Conservation (phyloP, 208 protist species). For the Wallacemonas sp. region DNA sequence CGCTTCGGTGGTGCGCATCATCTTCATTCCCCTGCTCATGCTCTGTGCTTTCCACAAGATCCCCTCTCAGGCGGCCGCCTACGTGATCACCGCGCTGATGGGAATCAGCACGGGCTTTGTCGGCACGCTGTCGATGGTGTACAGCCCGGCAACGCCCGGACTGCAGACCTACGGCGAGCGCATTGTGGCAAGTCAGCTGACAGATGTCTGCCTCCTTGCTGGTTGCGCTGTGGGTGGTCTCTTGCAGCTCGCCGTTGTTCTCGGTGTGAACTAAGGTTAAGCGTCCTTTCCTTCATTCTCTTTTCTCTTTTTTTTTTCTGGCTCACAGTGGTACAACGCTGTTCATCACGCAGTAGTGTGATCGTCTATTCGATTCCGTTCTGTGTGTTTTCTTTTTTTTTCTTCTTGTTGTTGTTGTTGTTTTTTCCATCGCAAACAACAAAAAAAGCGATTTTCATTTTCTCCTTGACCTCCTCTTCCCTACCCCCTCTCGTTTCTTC, state of each 20-base stretch:
- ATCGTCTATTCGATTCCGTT: too few relatives aligned
- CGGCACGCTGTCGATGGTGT: constrained; percentile 76
- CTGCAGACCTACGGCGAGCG: constrained; percentile 56
- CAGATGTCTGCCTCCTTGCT: constrained; percentile 53
- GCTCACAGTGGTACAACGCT: neutral
- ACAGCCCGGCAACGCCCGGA: constrained; percentile 43
- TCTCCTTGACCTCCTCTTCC: too few relatives aligned
- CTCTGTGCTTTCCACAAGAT: constrained; percentile 70
- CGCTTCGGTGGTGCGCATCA: constrained; percentile 38
- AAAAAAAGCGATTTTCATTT: too few relatives aligned
- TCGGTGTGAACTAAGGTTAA: constrained; percentile 14
- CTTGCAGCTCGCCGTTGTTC: constrained; percentile 46
- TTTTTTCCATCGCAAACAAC: too few relatives aligned
- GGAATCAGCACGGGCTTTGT: constrained; percentile 82
- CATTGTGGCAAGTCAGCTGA: constrained; percentile 63
- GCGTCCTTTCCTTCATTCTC: neutral
- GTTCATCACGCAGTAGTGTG: too few relatives aligned
- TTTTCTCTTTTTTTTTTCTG: neutral
- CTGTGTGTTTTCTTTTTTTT: constrained; percentile 19
- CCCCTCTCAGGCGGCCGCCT: constrained; percentile 41
- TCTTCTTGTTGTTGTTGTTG: too few relatives aligned
- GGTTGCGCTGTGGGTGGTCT: constrained; percentile 70
- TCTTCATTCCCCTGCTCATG: constrained; percentile 72
- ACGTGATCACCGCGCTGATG: constrained; percentile 55
- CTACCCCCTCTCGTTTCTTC: too few relatives aligned